Conservation (phyloP, 2,329 filamentous ascomycete genomes). For the Tetracladium maxilliforme region DNA sequence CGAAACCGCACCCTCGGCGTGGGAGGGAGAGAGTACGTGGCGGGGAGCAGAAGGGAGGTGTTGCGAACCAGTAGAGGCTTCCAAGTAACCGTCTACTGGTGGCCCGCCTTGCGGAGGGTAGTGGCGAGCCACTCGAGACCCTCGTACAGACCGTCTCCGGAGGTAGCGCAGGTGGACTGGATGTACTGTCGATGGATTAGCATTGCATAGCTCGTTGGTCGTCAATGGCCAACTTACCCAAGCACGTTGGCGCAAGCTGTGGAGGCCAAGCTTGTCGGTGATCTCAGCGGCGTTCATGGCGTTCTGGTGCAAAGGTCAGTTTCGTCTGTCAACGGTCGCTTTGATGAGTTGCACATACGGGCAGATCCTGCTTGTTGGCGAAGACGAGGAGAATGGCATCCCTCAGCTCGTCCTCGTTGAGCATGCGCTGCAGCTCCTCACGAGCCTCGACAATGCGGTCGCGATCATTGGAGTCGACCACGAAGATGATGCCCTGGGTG, state of each 20-base stretch:
- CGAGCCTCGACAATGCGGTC: constrained; percentile 95
- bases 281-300: constrained; percentile 99
- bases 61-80: constrained; percentile 3
- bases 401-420: constrained; percentile 97
- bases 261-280: constrained; percentile 98
- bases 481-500: constrained; percentile 99
- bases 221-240: constrained; percentile 72
- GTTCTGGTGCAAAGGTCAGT: constrained; percentile 47
- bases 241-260: constrained; percentile 94
- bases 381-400: constrained; percentile 95
- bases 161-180: constrained; percentile 98
- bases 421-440: constrained; percentile 93
- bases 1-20: constrained; percentile 3
- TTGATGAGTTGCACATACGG: constrained; percentile 45
- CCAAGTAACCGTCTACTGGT: constrained; percentile 32
- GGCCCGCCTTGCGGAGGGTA: constrained; percentile 63
- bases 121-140: constrained; percentile 89
- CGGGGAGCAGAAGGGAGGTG: constrained; percentile 1
- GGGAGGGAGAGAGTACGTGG: constrained; percentile 2
- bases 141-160: constrained; percentile 98
- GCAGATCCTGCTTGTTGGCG: constrained; percentile 99
- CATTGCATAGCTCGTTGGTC: constrained; percentile 2
- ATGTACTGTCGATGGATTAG: constrained; percentile 55
- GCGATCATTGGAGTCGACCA: constrained; percentile 97
- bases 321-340: constrained; percentile 2